Percentiles rank a stretch among this genome's conserved stretches.
phyloP scores from a whole-genome alignment of 2,329 filamentous ascomycete species.

The Monosporascus sp. region DNA sequence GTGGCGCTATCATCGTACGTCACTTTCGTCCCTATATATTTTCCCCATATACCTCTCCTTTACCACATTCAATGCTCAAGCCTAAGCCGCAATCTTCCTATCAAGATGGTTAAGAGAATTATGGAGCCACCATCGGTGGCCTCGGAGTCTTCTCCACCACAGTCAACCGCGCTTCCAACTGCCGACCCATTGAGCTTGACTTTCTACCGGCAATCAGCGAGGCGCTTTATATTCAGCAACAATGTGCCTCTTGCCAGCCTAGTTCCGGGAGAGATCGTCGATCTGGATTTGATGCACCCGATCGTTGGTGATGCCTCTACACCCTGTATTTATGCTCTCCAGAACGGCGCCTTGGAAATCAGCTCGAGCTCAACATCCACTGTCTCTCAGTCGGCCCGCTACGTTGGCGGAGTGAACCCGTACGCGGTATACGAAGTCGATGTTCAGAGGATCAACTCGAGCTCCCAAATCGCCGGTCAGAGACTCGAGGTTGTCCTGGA shows the following conservation, averaged over 20 bases:
- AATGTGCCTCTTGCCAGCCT: constrained; percentile 1
- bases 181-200: constrained; percentile 5
- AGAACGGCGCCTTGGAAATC: neutral
- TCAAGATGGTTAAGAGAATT: neutral
- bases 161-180: constrained; percentile 1
- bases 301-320: neutral
- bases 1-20: neutral
- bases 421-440: constrained; percentile 1
- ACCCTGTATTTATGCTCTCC: neutral
- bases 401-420: neutral
- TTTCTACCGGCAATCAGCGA: constrained; percentile 1
- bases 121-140: neutral
- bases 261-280: neutral
- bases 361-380: neutral
- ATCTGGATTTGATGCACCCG: constrained; percentile 1
- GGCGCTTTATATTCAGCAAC: constrained; percentile 2
- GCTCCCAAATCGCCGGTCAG: neutral
- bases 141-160: neutral
- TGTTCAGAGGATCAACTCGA: neutral
- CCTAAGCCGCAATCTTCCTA: neutral
- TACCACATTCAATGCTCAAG: neutral
- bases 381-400: neutral
- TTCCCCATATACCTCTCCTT: neutral
- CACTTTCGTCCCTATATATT: neutral
- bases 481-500: neutral